Evolutionary conservation across 108 stramenopile species (phyloP), one percentile per base, ranked within the genome.

Genomic region (Skeletonema menzelii): DNA sequence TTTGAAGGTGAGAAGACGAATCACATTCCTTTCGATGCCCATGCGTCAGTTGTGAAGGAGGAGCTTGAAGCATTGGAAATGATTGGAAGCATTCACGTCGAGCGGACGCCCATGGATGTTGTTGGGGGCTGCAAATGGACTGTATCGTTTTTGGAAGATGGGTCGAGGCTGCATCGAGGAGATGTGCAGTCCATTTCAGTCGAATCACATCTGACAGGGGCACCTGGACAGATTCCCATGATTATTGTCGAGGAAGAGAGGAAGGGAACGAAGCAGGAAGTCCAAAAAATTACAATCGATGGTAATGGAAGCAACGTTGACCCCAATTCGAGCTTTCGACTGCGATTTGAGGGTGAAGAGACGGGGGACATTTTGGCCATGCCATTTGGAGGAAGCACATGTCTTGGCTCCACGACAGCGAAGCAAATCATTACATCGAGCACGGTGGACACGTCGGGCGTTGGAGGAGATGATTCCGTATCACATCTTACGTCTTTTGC

Each of bases 41-140:
- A 81, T 30, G 80, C 87, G 0, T 67, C 75, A 12, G 84, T 76
- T 4, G 38, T 95, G 56, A 82, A 84, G 44, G 65, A 63, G 12
- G 77, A 77, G 12, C 79, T 95, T 15, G 85, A 93, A 70, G 73
- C 63, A 10, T 67, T 93, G 8, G 22, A 73, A 7, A 82, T 65
- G 2, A 86, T 86, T 57, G 72, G 58, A 17, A 70, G 49, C 5
- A 56, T 76, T 22, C 70, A 83, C 44, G 76, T 82, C 3, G 64
- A 77, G 22, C 83, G 64, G 59, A 81, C 58, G 27, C 58, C 44
- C 44, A 84, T 63, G 31, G 70, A 81, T 34, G 71, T 65, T 42
- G 73, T 80, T 40, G 77, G 80, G 12, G 92, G 92, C 19, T 89
- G 81, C 73, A 93, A 78, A 46, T 91, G 89, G 94, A 86, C 83